Evolutionary conservation across 164 flowering plant species (phyloP).

Genomic region (Stephania yunnanensis): DNA sequence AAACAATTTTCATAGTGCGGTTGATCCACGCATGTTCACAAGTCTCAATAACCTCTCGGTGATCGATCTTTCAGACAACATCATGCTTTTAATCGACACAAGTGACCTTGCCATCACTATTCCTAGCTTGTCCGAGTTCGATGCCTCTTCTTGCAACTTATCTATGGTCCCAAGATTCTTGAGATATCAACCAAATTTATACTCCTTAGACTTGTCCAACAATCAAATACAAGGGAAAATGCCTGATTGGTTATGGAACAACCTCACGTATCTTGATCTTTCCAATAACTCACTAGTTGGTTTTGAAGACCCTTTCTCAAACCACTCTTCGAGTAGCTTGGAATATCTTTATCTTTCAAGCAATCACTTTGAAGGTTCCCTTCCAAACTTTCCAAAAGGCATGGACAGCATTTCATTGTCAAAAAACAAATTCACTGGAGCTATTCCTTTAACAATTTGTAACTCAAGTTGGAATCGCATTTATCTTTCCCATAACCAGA

Average conservation of each 20-base stretch:
- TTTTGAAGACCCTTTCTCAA: too few relatives aligned
- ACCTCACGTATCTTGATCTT: too few relatives aligned
- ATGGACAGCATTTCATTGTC: too few relatives aligned
- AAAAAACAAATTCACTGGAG: too few relatives aligned
- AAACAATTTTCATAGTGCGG: not conserved
- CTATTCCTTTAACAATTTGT: too few relatives aligned
- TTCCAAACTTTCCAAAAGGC: too few relatives aligned
- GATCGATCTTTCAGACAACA: not conserved
- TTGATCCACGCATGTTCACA: not conserved
- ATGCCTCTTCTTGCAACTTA: not conserved
- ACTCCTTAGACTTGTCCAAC: not conserved
- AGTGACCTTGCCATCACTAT: not conserved
- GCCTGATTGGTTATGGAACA: not conserved
- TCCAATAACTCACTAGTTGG: too few relatives aligned
- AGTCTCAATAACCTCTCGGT: not conserved
- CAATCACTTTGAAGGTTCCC: too few relatives aligned
- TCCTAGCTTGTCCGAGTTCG: not conserved
- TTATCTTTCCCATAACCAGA: too few relatives aligned
- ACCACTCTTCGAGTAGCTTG: too few relatives aligned
- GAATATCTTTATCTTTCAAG: too few relatives aligned
- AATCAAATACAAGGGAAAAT: not conserved
- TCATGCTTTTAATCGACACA: not conserved
- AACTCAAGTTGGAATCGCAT: too few relatives aligned
- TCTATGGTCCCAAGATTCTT: not conserved
- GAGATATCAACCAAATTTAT: not conserved